Conservation (phyloP, 2,329 filamentous ascomycete genomes). For the Fusarium setosum region DNA sequence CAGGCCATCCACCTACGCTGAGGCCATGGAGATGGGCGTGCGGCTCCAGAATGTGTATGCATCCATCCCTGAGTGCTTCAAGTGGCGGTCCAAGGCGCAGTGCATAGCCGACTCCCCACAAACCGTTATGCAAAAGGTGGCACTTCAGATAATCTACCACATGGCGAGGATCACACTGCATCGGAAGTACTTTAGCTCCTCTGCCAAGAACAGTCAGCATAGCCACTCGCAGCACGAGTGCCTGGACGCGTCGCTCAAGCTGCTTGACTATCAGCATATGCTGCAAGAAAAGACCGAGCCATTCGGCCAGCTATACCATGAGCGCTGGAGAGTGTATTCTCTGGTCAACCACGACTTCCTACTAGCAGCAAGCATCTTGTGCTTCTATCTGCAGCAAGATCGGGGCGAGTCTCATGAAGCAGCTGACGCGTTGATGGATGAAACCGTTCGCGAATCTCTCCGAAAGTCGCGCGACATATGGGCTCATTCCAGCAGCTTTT, state of each 20-base stretch:
- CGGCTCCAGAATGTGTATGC: constrained; percentile 23
- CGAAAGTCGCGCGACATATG: constrained; percentile 24
- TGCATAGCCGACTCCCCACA: too few species aligned
- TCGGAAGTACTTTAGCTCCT: too few species aligned
- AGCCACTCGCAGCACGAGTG: constrained; percentile 7
- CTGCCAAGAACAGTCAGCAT: constrained; percentile 16
- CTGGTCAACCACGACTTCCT: constrained; percentile 28
- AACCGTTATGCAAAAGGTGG: too few species aligned
- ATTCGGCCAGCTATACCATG: constrained; percentile 21
- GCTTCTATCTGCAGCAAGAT: constrained; percentile 25
- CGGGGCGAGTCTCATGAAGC: constrained; percentile 18
- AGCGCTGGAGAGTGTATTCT: constrained; percentile 19
- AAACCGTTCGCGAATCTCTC: constrained; percentile 20
- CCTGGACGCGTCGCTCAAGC: constrained; percentile 24
- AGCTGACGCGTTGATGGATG: constrained; percentile 6
- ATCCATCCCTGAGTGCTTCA: too few species aligned
- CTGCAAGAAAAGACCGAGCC: constrained; percentile 28
- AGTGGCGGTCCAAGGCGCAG: too few species aligned
- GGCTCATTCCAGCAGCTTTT: constrained; percentile 19
- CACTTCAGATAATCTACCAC: too few species aligned
- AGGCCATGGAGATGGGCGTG: constrained; percentile 12
- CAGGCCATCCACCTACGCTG: constrained; percentile 12
- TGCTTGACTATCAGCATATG: constrained; percentile 25
- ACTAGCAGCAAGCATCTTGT: constrained; percentile 26
- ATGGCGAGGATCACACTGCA: too few species aligned